A percentile compares a stretch with the other conserved stretches of the same genome.
phyloP scores from a whole-genome alignment of 2,329 filamentous ascomycete genomes.

The Fusarium acutatum region DNA sequence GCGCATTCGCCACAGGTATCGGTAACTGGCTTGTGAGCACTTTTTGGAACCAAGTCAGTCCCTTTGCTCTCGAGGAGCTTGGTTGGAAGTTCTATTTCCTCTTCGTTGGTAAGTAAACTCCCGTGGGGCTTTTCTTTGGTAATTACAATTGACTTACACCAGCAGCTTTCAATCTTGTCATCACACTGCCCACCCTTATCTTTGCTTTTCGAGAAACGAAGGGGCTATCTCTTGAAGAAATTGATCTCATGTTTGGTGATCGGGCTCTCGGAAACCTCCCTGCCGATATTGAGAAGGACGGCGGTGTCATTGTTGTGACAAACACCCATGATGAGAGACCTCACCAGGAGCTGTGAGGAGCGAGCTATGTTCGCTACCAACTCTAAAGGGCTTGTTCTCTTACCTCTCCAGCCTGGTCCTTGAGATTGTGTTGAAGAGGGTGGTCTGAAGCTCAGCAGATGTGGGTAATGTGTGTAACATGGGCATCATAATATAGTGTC shows the following conservation, averaged over 20 bases:
- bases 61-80: slow-evolving; percentile 55
- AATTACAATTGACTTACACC: slow-evolving; percentile 48
- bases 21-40: slow-evolving; percentile 46
- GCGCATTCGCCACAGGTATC: slow-evolving; percentile 38
- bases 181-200: slow-evolving; percentile 52
- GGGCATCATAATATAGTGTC: too few species aligned
- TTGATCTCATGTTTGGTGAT: slow-evolving; percentile 61
- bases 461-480: too few species aligned
- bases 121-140: slow-evolving; percentile 42
- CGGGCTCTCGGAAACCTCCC: slow-evolving; percentile 38
- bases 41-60: slow-evolving; percentile 66
- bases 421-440: too few species aligned
- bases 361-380: background rate
- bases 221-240: slow-evolving; percentile 61
- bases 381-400: background rate
- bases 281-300: slow-evolving; percentile 38
- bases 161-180: slow-evolving; percentile 44
- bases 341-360: background rate
- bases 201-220: slow-evolving; percentile 64
- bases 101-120: slow-evolving; percentile 41
- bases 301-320: slow-evolving; percentile 10
- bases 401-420: too few species aligned
- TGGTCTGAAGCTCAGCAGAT: too few species aligned
- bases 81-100: slow-evolving; percentile 51
- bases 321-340: slow-evolving; percentile 25